These are phyloP conservation scores for Cyberlindnera maritima DNA, from an alignment of 805 yeast species.

Conservation along the genomic window DNA sequence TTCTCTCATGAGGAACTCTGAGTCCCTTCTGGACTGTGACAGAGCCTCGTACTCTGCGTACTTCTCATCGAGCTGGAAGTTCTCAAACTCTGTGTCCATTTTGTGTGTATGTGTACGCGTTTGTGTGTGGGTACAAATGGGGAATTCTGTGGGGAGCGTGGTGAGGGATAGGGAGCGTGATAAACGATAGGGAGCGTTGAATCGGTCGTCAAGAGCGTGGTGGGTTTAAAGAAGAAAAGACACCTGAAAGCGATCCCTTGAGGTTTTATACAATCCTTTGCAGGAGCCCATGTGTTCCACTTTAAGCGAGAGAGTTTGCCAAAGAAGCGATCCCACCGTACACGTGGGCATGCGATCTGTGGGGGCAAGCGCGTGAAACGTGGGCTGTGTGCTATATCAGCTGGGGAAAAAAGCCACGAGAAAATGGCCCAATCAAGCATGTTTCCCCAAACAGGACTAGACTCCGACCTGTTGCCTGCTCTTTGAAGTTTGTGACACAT, in stretches of 20 bases:
- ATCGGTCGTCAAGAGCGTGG: too few species aligned
- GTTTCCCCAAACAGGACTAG: background rate
- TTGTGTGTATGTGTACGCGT: background rate
- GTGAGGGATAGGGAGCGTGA: too few species aligned
- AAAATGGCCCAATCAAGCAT: background rate
- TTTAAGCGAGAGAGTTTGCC: background rate
- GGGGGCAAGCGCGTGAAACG: background rate
- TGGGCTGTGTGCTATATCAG: background rate
- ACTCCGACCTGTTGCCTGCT: too few species aligned
- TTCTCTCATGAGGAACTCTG: slow-evolving; percentile 13
- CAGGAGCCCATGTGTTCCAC: background rate
- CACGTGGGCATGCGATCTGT: background rate
- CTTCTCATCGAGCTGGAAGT: slow-evolving; percentile 11
- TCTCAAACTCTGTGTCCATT: slow-evolving; percentile 5
- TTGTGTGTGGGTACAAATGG: too few species aligned
- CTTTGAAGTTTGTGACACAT: background rate
- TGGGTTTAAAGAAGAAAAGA: background rate
- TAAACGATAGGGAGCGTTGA: too few species aligned
- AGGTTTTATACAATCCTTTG: background rate
- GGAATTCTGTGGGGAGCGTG: background rate
- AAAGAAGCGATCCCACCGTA: background rate
- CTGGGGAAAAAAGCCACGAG: background rate
- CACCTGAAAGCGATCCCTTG: background rate
- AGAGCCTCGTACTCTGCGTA: slow-evolving; percentile 5
- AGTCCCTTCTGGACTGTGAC: slow-evolving; percentile 6